Evolutionary conservation across 306 rosid species (phyloP).

Genomic region (Cicer yamashitae): DNA sequence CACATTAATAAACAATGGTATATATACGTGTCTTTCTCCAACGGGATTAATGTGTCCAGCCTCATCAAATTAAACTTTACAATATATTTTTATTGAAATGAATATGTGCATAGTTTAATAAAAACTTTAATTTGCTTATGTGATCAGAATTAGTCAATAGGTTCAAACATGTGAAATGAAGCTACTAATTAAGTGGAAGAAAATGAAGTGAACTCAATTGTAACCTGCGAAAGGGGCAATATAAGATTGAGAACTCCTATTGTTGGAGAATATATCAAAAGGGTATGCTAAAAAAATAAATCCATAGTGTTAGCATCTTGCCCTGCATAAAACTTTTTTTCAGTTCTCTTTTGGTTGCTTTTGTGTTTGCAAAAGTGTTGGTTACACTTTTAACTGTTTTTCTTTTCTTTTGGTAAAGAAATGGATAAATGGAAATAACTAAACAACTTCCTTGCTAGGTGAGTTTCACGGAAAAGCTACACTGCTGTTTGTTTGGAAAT

Average conservation of each 20-base stretch:
- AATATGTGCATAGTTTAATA: background rate
- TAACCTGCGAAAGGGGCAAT: no score
- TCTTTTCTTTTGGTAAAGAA: background rate
- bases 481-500: slow-evolving; percentile 13
- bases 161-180: background rate
- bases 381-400: slow-evolving; percentile 8
- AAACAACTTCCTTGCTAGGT: background rate
- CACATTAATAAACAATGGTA: background rate
- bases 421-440: slow-evolving; percentile 15
- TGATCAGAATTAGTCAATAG: background rate
- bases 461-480: slow-evolving; percentile 27
- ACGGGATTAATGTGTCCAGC: background rate
- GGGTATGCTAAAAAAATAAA: slow-evolving; percentile 65
- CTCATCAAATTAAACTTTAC: background rate
- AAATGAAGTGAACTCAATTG: slow-evolving; percentile 13
- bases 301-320: slow-evolving; percentile 18
- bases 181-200: background rate
- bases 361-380: slow-evolving; percentile 1
- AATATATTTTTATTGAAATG: background rate
- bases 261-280: slow-evolving; percentile 70
- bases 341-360: slow-evolving; percentile 1
- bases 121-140: background rate
- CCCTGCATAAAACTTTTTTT: background rate
- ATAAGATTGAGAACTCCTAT: no score
- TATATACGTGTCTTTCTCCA: background rate